phyloP scores from a whole-genome alignment of 2,329 filamentous ascomycete species.

The Hypocrella siamensis region DNA sequence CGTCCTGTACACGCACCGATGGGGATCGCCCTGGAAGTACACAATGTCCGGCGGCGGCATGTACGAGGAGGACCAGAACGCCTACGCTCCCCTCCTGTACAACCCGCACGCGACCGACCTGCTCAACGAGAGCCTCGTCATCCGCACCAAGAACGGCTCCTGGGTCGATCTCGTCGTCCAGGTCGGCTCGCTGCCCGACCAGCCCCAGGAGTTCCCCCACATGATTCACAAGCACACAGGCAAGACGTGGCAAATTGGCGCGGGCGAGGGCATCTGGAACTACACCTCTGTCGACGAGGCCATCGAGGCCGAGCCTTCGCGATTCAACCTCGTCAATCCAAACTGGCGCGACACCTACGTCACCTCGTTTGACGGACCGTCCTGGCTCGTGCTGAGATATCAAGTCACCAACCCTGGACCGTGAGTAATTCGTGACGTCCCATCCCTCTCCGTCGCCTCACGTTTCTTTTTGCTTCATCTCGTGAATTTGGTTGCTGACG shows the following conservation, averaged over 20 bases:
- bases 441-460: neutral
- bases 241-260: constrained; percentile 27
- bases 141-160: constrained; percentile 11
- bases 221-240: constrained; percentile 31
- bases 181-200: constrained; percentile 7
- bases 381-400: constrained; percentile 26
- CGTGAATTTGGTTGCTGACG: too few species aligned
- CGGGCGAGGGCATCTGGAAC: constrained; percentile 18
- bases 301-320: constrained; percentile 14
- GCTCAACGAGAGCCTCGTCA: constrained; percentile 3
- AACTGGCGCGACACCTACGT: constrained; percentile 18
- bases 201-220: constrained; percentile 1
- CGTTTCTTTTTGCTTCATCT: neutral
- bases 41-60: constrained; percentile 1
- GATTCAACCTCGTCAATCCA: constrained; percentile 28
- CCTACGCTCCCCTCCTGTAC: constrained; percentile 3
- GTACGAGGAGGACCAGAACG: constrained; percentile 2
- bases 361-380: constrained; percentile 7
- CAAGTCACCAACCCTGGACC: constrained; percentile 28
- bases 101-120: neutral
- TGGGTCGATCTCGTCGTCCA: constrained; percentile 22
- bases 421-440: constrained; percentile 11
- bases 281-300: constrained; percentile 26
- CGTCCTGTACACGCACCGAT: neutral
- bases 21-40: neutral